Evolutionary conservation across 352 stramenopile genomes (phyloP).

Genomic region (Phytophthora lateralis): DNA sequence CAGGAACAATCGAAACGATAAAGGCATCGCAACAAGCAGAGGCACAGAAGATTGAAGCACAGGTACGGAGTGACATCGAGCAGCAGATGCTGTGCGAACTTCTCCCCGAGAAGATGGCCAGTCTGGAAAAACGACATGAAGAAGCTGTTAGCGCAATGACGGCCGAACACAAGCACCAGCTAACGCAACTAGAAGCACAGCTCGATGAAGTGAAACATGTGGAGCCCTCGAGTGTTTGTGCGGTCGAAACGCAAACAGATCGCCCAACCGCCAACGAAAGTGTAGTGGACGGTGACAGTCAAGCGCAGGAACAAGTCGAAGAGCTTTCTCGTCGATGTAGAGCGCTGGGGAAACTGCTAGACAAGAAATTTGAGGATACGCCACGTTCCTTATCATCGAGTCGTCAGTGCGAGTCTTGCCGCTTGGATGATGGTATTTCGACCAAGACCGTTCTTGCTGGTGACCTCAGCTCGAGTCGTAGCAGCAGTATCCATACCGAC

Average conservation of each 20-base stretch:
- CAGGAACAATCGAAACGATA: conserved; percentile 10
- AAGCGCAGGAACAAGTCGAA: conserved; percentile 38
- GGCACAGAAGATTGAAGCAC: conserved; percentile 12
- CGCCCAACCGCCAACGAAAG: conserved; percentile 3
- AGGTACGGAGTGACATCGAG: conserved; percentile 16
- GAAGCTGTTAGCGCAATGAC: conserved; percentile 20
- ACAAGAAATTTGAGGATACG: conserved; percentile 64
- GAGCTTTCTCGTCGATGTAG: conserved; percentile 55
- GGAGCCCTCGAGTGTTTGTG: conserved; percentile 1
- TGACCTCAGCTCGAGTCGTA: conserved; percentile 24
- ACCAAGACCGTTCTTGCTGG: conserved; percentile 9
- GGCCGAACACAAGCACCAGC: conserved; percentile 30
- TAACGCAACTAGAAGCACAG: conserved; percentile 23
- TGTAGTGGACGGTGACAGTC: conserved; percentile 5
- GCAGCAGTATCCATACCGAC: conserved; percentile 22
- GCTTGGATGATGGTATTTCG: conserved; percentile 27
- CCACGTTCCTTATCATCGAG: conserved; percentile 24
- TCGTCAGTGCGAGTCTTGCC: conserved; percentile 34
- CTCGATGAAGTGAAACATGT: conserved; percentile 17
- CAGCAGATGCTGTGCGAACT: conserved; percentile 13
- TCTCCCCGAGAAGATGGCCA: conserved; percentile 10
- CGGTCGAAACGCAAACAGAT: conserved; percentile 32
- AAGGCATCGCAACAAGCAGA: conserved; percentile 11
- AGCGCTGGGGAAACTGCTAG: conserved; percentile 55
- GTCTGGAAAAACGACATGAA: conserved; percentile 25